A percentile compares a stretch with the other conserved stretches of the same genome.
Evolutionary conservation across 768 basidiomycete species (phyloP).

Genomic region (Termitomyces sp.): DNA sequence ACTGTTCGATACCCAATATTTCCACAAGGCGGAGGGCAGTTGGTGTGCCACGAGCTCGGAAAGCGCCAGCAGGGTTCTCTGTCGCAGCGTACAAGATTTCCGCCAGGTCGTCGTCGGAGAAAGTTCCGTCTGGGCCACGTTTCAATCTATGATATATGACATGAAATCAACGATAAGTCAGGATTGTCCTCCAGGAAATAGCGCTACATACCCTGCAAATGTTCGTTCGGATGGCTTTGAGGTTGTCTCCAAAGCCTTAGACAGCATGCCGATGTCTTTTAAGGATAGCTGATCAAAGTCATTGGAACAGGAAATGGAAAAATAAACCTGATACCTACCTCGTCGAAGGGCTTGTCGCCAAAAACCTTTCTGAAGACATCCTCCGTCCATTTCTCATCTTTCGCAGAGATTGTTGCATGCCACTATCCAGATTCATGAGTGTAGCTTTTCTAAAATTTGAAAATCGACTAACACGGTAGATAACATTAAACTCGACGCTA

Average conservation of each 20-base stretch:
- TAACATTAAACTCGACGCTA: constrained; percentile 63
- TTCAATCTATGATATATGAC: constrained; percentile 25
- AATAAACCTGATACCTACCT: constrained; percentile 17
- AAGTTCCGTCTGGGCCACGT: constrained; percentile 41
- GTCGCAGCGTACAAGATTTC: constrained; percentile 40
- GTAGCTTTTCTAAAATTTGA: not conserved
- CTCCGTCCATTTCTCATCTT: constrained; percentile 49
- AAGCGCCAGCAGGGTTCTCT: constrained; percentile 37
- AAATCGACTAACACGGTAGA: constrained; percentile 30
- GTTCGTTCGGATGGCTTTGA: constrained; percentile 31
- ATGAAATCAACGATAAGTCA: not conserved
- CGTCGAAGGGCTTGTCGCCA: constrained; percentile 27
- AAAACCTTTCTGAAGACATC: constrained; percentile 35
- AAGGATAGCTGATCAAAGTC: constrained; percentile 16
- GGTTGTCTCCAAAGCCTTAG: constrained; percentile 13
- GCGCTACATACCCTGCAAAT: constrained; percentile 35
- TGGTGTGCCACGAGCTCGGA: constrained; percentile 43
- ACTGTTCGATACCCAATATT: constrained; percentile 50
- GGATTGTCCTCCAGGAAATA: not conserved
- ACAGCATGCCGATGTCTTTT: constrained; percentile 18
- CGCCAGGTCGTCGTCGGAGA: constrained; percentile 48
- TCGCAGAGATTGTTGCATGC: constrained; percentile 48
- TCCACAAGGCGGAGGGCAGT: constrained; percentile 44
- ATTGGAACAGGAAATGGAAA: not conserved
- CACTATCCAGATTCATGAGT: constrained; percentile 27